A percentile compares a stretch with the other conserved stretches of the same genome.
These are phyloP conservation scores for Ceratocystiopsis sp. DNA, from an alignment of 2,329 filamentous ascomycete genomes.

Conservation along the genomic window DNA sequence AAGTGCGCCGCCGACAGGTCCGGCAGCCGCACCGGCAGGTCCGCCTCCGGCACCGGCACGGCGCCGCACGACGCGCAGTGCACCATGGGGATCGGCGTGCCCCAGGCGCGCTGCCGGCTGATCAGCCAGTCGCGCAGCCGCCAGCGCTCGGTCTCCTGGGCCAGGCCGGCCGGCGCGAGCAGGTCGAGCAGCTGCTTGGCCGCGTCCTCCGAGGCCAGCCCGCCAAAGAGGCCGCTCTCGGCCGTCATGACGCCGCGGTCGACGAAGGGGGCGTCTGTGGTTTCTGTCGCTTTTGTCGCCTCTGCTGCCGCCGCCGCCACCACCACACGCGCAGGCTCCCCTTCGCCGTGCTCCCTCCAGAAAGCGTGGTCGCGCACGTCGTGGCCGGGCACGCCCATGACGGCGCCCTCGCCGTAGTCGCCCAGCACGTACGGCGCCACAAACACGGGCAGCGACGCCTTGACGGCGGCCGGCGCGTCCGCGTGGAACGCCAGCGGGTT, in stretches of 20 bases:
- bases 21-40: conserved; percentile 64
- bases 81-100: conserved; percentile 74
- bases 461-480: conserved; percentile 29
- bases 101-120: conserved; percentile 87
- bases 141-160: conserved; percentile 53
- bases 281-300: conserved; percentile 14
- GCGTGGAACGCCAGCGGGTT: conserved; percentile 48
- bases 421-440: conserved; percentile 73
- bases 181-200: conserved; percentile 41
- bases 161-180: conserved; percentile 38
- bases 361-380: conserved; percentile 65
- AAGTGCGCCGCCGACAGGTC: conserved; percentile 46
- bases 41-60: conserved; percentile 58
- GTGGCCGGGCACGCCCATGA: conserved; percentile 85
- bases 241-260: conserved; percentile 51
- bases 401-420: conserved; percentile 72
- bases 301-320: conserved; percentile 35
- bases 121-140: conserved; percentile 78
- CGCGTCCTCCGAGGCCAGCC: conserved; percentile 45
- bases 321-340: conserved; percentile 45
- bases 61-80: conserved; percentile 64
- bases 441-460: conserved; percentile 52
- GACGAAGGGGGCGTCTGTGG: conserved; percentile 33
- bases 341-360: conserved; percentile 52
- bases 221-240: conserved; percentile 46